These are phyloP conservation scores for Ustilago lituana DNA, from an alignment of 1,284 basidiomycete species.

Conservation along the genomic window DNA sequence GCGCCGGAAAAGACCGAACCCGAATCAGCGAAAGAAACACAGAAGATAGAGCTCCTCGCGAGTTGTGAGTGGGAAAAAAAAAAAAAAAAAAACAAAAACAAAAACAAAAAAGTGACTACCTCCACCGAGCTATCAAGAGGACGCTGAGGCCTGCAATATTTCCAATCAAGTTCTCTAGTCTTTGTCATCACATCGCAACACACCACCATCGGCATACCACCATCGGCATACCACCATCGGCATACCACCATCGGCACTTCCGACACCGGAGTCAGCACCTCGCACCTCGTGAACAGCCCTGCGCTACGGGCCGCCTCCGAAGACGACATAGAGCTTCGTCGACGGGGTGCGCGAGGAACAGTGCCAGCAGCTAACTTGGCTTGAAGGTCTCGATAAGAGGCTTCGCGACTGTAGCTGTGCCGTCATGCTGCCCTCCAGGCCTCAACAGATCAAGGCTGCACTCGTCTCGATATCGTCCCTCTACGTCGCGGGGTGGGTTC, in stretches of 20 bases:
- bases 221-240: not conserved
- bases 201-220: not conserved
- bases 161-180: not conserved
- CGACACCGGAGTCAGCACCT: too few species aligned
- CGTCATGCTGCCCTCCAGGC: conserved; percentile 39
- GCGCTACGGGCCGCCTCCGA: conserved; percentile 1
- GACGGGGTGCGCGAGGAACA: not conserved
- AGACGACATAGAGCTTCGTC: not conserved
- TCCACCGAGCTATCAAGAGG: conserved; percentile 11
- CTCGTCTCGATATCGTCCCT: conserved; percentile 24
- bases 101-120: conserved; percentile 6
- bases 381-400: too few species aligned
- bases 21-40: not conserved
- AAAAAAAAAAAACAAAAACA: conserved; percentile 4
- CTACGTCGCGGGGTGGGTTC: conserved; percentile 47
- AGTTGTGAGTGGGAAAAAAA: not conserved
- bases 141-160: not conserved
- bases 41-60: conserved; percentile 5
- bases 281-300: too few species aligned
- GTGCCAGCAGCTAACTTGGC: not conserved
- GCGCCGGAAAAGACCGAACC: not conserved
- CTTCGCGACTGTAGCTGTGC: not conserved
- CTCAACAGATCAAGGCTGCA: conserved; percentile 39
- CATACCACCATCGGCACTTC: not conserved
- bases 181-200: not conserved